Percentiles rank a stretch among this genome's conserved stretches.
Conservation (phyloP, 2,329 filamentous ascomycete genomes). For the Capronia americana region DNA sequence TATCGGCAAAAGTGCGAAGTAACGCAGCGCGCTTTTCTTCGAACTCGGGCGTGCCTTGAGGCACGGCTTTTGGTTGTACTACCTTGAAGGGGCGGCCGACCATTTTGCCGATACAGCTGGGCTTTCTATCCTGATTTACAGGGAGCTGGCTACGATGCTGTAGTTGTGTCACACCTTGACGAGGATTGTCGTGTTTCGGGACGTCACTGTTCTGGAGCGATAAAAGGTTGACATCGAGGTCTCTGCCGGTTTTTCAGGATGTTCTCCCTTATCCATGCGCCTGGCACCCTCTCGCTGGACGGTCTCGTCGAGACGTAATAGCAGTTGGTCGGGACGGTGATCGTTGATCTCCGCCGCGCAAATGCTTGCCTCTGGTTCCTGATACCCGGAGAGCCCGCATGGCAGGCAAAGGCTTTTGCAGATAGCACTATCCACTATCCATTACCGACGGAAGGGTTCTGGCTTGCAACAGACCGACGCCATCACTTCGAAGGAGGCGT, state of each 20-base stretch:
- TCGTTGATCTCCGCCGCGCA: constrained; percentile 24
- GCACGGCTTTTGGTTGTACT: constrained; percentile 24
- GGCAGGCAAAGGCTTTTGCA: not conserved
- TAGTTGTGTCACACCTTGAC: not conserved
- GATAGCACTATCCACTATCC: not conserved
- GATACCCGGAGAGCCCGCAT: constrained; percentile 1
- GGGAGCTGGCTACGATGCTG: not conserved
- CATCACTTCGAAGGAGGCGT: not conserved
- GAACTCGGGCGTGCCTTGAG: constrained; percentile 29
- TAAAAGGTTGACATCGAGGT: not conserved
- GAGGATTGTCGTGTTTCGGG: not conserved
- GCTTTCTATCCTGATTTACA: not conserved
- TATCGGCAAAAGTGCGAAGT: constrained; percentile 24
- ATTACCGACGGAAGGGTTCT: not conserved
- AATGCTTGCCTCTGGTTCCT: constrained; percentile 15
- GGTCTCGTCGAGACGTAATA: not conserved
- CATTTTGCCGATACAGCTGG: constrained; percentile 19
- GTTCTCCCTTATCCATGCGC: not conserved
- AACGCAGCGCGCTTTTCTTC: constrained; percentile 27
- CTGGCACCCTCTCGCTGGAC: not conserved
- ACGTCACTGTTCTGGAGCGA: not conserved
- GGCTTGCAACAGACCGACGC: not conserved
- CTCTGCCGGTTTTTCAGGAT: not conserved
- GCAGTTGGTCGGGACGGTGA: not conserved
- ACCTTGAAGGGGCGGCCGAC: constrained; percentile 22